Percentiles rank a stretch among this genome's conserved stretches.
Conservation (phyloP, 2,329 filamentous ascomycete species). For the Coleophoma crateriformis region DNA sequence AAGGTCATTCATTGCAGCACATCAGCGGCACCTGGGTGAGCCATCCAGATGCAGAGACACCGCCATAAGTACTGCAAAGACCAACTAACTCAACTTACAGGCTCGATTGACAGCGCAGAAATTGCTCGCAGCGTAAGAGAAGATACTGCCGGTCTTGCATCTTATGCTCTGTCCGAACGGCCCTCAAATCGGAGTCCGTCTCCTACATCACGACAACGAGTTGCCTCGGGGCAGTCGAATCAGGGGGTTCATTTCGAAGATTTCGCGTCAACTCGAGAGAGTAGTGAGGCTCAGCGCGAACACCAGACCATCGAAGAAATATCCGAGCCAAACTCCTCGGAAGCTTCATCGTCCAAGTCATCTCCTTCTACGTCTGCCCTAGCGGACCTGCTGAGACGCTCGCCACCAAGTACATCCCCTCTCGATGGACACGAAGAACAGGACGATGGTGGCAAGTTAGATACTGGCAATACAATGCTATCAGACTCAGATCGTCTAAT, state of each 20-base stretch:
- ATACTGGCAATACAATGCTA: slow-evolving; percentile 2
- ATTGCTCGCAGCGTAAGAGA: slow-evolving; percentile 77
- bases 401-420: slow-evolving; percentile 22
- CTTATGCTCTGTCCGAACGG: slow-evolving; percentile 68
- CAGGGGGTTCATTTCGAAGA: slow-evolving; percentile 25
- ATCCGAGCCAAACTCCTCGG: slow-evolving; percentile 49
- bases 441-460: slow-evolving; percentile 4
- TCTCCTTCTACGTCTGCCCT: slow-evolving; percentile 37
- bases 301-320: slow-evolving; percentile 55
- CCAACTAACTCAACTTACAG: slow-evolving; percentile 25
- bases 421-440: slow-evolving; percentile 3
- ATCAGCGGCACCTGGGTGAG: slow-evolving; percentile 53
- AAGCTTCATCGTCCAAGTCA: slow-evolving; percentile 25
- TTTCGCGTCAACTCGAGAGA: slow-evolving; percentile 8
- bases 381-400: slow-evolving; percentile 41
- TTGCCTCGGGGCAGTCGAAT: slow-evolving; percentile 10
- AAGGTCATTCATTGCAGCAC: slow-evolving; percentile 63
- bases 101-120: slow-evolving; percentile 60
- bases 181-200: slow-evolving; percentile 24
- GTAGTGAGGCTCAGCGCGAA: slow-evolving; percentile 16
- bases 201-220: slow-evolving; percentile 13
- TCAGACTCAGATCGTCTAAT: slow-evolving; percentile 12
- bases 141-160: slow-evolving; percentile 82
- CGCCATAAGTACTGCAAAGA: background rate
- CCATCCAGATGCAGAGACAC: background rate